Evolutionary conservation across 2,329 filamentous ascomycete species (phyloP), one percentile per base, ranked within the genome.

Genomic region (Sporothrix brunneoviolacea): DNA sequence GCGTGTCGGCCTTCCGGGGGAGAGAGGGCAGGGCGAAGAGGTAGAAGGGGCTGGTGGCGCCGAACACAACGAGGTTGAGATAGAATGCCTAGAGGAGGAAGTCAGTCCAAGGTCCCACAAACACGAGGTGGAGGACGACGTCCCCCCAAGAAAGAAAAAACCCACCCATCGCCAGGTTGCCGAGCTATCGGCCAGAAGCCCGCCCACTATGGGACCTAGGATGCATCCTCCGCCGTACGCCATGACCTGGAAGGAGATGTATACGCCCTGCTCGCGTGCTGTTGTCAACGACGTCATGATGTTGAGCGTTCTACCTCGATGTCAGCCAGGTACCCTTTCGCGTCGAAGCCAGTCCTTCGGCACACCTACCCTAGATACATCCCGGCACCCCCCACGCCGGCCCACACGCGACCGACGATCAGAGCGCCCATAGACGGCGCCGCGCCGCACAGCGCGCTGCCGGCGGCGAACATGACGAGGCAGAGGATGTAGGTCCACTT

Each of bases 21-120:
- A 59, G 28, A 1, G 53, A 41, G 0, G 65, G 66, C 1, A 70
- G 49, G 13, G 59, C 35, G 30, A 67, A 61, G 10, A 68, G 18
- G 42, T 58, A 66, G 3, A 60, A 54, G 0, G 63, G 63, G 0
- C 54, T 51, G 8, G 57, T 57, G 35, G 68, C 60, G 24, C 57
- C 71, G 8, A 64, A 76, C 1, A 74, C 68, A 41, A 75, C 62
- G 1, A 82, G 65, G 56, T 82, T 82, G 64, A 82, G 73, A 57
- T 83, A 83, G 51, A 76, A 76, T 0, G 64, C 64, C 53, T 55
- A 28, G 1, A 21, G 6, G 5, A 28, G 16, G n/a, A n/a, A n/a
- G n/a, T n/a, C n/a, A 30, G 12, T 33, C 5, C 3, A n/a, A 18
- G 22, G 18, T 15, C 6, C n/a, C n/a, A n/a, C n/a, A n/a, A n/a